phyloP scores from a whole-genome alignment of 2,329 filamentous ascomycete genomes.

The Thelonectria blattea region DNA sequence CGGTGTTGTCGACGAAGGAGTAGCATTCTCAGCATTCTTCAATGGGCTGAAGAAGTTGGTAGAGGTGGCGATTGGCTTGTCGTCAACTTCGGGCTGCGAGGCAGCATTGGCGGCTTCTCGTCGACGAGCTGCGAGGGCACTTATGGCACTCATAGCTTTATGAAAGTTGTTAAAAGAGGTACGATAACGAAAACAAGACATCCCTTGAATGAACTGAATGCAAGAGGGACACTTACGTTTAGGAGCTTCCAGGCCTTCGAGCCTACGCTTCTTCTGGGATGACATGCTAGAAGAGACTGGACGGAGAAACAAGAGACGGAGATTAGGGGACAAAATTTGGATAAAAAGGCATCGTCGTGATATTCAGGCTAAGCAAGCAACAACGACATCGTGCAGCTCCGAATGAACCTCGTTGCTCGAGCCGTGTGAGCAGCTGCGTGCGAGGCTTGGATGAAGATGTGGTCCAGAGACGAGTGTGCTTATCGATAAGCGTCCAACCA shows the following conservation, averaged over 20 bases:
- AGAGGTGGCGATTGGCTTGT: constrained; percentile 26
- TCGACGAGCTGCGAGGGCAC: constrained; percentile 45
- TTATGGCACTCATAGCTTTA: constrained; percentile 44
- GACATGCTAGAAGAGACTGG: constrained; percentile 33
- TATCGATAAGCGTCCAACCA: constrained; percentile 30
- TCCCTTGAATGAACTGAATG: background rate
- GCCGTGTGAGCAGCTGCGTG: background rate
- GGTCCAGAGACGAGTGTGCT: constrained; percentile 3
- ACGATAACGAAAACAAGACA: background rate
- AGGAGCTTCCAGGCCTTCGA: constrained; percentile 39
- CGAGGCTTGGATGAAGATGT: background rate
- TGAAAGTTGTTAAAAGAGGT: background rate
- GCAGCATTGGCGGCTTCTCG: constrained; percentile 31
- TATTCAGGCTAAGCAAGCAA: background rate
- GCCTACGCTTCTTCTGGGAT: constrained; percentile 44
- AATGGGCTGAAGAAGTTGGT: constrained; percentile 41
- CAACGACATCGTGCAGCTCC: background rate
- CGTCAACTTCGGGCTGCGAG: constrained; percentile 27
- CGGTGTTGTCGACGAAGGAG: constrained; percentile 14
- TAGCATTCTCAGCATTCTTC: constrained; percentile 27
- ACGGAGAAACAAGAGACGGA: background rate
- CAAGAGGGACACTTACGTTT: constrained; percentile 36
- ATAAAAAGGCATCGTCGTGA: background rate
- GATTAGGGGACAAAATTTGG: background rate
- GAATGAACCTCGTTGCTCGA: background rate